Percentiles rank a stretch among this genome's conserved stretches.
Conservation (phyloP, 441 rosid species). For the Populus hybrid region DNA sequence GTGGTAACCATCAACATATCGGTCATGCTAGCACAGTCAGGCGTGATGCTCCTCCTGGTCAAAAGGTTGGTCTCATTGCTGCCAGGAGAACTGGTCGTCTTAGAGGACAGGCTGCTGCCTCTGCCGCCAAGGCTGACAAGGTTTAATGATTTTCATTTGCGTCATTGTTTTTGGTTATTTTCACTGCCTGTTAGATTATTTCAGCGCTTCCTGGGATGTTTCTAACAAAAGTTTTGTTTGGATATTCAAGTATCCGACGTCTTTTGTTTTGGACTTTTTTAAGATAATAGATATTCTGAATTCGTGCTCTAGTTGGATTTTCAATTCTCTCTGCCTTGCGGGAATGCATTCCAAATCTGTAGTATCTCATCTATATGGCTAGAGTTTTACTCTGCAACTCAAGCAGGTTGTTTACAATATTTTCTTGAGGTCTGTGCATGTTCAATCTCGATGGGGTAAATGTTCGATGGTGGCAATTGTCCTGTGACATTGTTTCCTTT, state of each 20-base stretch:
- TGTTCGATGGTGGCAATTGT: neutral
- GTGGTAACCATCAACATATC: slow-evolving; percentile 96
- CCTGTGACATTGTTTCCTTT: too few species aligned
- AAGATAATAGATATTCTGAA: neutral
- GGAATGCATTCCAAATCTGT: neutral
- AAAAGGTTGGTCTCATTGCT: slow-evolving; percentile 95
- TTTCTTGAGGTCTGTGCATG: neutral
- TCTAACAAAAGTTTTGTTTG: neutral
- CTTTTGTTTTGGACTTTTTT: neutral
- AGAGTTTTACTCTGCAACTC: neutral
- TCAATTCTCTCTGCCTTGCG: neutral
- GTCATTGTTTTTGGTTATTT: neutral
- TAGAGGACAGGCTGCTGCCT: slow-evolving; percentile 93
- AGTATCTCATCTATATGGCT: too few species aligned
- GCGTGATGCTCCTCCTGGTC: slow-evolving; percentile 92
- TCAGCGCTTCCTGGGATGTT: neutral
- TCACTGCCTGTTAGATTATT: neutral
- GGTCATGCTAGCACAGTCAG: slow-evolving; percentile 92
- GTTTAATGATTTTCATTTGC: slow-evolving; percentile 15
- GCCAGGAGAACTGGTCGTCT: slow-evolving; percentile 95
- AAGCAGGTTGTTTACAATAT: too few species aligned
- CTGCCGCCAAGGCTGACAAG: slow-evolving; percentile 74
- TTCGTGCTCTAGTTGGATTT: neutral
- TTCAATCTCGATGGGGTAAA: neutral
- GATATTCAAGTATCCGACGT: neutral